Percentiles rank a stretch among this genome's conserved stretches.
Evolutionary conservation across 1,284 basidiomycete species (phyloP).

Genomic region (Boletus semigastroideus): DNA sequence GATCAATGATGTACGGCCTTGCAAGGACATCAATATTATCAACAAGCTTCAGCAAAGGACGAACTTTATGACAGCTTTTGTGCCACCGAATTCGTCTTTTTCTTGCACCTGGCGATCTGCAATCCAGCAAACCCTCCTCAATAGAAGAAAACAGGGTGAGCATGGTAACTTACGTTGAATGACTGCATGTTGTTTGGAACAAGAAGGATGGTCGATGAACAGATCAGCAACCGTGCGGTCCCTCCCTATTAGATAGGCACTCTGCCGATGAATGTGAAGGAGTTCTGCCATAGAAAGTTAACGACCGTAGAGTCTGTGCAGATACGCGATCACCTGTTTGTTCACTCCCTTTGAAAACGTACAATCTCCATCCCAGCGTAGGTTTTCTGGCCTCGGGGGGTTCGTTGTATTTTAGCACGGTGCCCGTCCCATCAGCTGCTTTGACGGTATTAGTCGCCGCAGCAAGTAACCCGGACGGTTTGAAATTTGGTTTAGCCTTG

Average conservation of each 20-base stretch:
- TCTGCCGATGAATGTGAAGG: slow-evolving; percentile 89
- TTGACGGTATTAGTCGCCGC: slow-evolving; percentile 91
- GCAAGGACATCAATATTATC: slow-evolving; percentile 10
- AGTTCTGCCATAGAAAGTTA: slow-evolving; percentile 55
- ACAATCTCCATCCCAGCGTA: slow-evolving; percentile 85
- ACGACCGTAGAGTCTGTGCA: not conserved
- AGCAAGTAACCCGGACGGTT: slow-evolving; percentile 85
- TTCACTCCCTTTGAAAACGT: slow-evolving; percentile 95
- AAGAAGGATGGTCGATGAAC: slow-evolving; percentile 91
- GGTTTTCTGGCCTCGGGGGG: slow-evolving; percentile 97
- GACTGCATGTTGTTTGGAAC: slow-evolving; percentile 97
- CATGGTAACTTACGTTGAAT: slow-evolving; percentile 73
- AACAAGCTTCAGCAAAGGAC: slow-evolving; percentile 29
- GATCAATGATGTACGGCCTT: slow-evolving; percentile 94
- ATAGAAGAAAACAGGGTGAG: slow-evolving; percentile 1
- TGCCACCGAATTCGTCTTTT: slow-evolving; percentile 86
- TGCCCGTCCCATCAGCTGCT: slow-evolving; percentile 71
- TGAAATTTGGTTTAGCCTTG: slow-evolving; percentile 86
- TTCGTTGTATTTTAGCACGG: slow-evolving; percentile 97
- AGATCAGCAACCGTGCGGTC: slow-evolving; percentile 90
- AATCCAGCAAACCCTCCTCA: slow-evolving; percentile 10
- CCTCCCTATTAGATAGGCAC: slow-evolving; percentile 90
- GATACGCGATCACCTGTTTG: slow-evolving; percentile 72
- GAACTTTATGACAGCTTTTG: slow-evolving; percentile 78
- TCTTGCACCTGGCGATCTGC: slow-evolving; percentile 80